Evolutionary conservation across 441 rosid genomes (phyloP), one percentile per base, ranked within the genome.

Genomic region (Syzygium malaccense): DNA sequence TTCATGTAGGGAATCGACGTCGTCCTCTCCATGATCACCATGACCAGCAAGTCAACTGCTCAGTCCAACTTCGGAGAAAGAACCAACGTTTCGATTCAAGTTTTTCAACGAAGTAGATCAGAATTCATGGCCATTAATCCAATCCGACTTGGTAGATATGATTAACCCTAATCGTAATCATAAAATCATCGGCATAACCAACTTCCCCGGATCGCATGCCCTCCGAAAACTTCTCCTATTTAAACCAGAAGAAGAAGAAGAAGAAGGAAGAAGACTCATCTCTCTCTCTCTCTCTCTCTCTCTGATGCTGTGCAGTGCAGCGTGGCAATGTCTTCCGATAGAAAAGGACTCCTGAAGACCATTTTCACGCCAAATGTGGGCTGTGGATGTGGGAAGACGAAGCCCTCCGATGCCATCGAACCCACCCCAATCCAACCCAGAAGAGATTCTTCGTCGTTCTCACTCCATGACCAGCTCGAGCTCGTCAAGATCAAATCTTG

Each of bases 321-420:
- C 20, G 51, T 14, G 51, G 48, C 45, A 87, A 89, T 92, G 93
- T 88, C 93, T 12, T 87, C 91, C 78, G 89, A 60, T 51, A 94
- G 89, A 92, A 93, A 91, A 88, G 89, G 53, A 48, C 80, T 86
- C 88, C 89, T 93, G 45, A 92, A 89, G 91, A 83, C 90, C 66
- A 64, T 93, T 64, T 86, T 91, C 75, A 68, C 60, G 23, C 56
- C 89, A 49, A 86, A 84, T 57, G 80, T 86, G 53, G 91, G 89
- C 48, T 93, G 95, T 17, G 85, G 93, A 49, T 91, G 93, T 28
- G 66, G 91, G 88, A 90, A 91, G 84, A 62, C 89, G 5, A 90
- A 92, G 62, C 90, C 85, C 86, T 88, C 93, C 6, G 91, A 92
- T 30, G 93, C 91, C 8, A 28, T 91, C 53, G 85, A 92, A n/a